phyloP scores from a whole-genome alignment of 2,329 filamentous ascomycete species.

The Aspergillus versicolor region DNA sequence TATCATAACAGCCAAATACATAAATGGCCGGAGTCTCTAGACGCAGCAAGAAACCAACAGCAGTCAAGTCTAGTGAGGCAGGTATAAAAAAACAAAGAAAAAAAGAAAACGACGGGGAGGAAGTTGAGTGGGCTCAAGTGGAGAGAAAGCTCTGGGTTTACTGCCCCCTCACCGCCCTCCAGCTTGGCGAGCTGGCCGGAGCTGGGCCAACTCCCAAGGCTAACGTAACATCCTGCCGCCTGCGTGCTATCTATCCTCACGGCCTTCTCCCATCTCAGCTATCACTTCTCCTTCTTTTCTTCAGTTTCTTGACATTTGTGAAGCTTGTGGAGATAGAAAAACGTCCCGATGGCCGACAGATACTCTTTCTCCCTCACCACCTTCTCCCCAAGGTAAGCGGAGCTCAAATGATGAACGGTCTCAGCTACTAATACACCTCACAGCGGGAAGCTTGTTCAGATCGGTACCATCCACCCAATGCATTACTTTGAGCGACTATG shows the following conservation, averaged over 20 bases:
- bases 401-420: slow-evolving; percentile 22
- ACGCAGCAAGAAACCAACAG: not conserved
- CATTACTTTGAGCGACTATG: not conserved
- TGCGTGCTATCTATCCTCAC: slow-evolving; percentile 24
- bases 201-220: slow-evolving; percentile 8
- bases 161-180: slow-evolving; percentile 18
- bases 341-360: slow-evolving; percentile 80
- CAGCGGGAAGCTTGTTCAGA: slow-evolving; percentile 98
- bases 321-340: slow-evolving; percentile 19
- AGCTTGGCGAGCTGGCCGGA: slow-evolving; percentile 18
- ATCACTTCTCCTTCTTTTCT: slow-evolving; percentile 5
- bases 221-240: slow-evolving; percentile 37
- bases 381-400: slow-evolving; percentile 86
- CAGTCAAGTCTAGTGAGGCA: not conserved
- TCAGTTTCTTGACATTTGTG: not conserved
- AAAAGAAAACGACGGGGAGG: slow-evolving; percentile 3
- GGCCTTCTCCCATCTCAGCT: slow-evolving; percentile 14
- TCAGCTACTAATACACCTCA: slow-evolving; percentile 44
- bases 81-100: slow-evolving; percentile 16
- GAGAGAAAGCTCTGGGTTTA: slow-evolving; percentile 23
- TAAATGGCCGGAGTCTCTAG: slow-evolving; percentile 13
- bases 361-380: slow-evolving; percentile 99
- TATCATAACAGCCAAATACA: slow-evolving; percentile 12
- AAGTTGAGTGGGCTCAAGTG: not conserved
- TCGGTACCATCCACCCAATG: slow-evolving; percentile 60